Conservation (phyloP, 768 basidiomycete species). For the Mycena sanguinolenta region DNA sequence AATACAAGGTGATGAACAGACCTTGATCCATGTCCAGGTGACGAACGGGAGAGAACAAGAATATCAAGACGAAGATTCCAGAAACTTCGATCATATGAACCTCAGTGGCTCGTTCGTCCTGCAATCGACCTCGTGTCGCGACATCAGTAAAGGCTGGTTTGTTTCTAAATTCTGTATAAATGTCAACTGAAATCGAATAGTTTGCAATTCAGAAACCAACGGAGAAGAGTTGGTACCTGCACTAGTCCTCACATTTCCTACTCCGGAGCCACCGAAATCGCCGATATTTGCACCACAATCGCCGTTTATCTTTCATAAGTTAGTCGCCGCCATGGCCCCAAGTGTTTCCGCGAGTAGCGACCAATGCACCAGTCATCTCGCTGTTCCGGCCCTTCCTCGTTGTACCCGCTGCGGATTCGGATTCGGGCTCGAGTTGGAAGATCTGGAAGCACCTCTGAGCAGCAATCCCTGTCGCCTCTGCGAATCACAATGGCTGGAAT, state of each 20-base stretch:
- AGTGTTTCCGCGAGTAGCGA: background rate
- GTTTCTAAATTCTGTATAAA: background rate
- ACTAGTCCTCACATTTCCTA: conserved; percentile 50
- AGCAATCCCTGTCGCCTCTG: conserved; percentile 35
- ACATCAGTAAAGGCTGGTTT: conserved; percentile 14
- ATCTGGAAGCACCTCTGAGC: conserved; percentile 28
- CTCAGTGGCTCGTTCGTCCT: conserved; percentile 37
- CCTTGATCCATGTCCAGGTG: conserved; percentile 4
- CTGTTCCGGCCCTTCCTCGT: conserved; percentile 36
- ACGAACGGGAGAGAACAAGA: conserved; percentile 3
- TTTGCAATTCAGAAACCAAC: conserved; percentile 6
- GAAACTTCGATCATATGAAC: conserved; percentile 39
- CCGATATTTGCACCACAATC: conserved; percentile 35
- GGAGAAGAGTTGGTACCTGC: conserved; percentile 41
- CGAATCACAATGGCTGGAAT: conserved; percentile 39
- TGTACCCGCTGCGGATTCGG: conserved; percentile 38
- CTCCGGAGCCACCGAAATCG: conserved; percentile 46
- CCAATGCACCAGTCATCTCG: conserved; percentile 8
- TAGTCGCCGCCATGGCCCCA: conserved; percentile 18
- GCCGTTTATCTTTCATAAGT: conserved; percentile 28
- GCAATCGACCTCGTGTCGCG: conserved; percentile 34
- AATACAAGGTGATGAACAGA: background rate
- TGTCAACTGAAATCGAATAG: background rate
- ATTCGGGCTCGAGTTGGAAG: conserved; percentile 34
- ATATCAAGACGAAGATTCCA: conserved; percentile 30